Evolutionary conservation across 352 stramenopile genomes (phyloP).

Genomic region (Pythium monospermum): DNA sequence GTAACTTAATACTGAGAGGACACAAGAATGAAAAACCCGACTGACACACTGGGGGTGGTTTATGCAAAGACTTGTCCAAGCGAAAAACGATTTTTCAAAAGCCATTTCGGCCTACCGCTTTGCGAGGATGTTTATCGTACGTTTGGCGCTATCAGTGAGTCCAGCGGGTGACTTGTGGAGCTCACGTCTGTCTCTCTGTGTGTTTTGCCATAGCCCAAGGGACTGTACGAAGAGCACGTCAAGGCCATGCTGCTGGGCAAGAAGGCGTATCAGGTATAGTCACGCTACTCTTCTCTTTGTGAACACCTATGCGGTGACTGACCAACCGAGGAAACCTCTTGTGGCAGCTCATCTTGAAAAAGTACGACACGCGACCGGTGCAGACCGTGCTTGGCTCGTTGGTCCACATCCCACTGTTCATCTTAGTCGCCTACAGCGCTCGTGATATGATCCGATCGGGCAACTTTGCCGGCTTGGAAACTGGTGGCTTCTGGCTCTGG

Average conservation of each 20-base stretch:
- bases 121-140: slow-evolving; percentile 60
- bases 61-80: slow-evolving; percentile 36
- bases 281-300: background rate
- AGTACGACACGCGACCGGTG: slow-evolving; percentile 67
- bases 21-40: too few relatives aligned
- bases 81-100: slow-evolving; percentile 50
- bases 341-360: slow-evolving; percentile 58
- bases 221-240: slow-evolving; percentile 17
- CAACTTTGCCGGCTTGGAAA: slow-evolving; percentile 53
- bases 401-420: slow-evolving; percentile 68
- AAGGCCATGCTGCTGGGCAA: slow-evolving; percentile 23
- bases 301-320: background rate
- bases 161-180: background rate
- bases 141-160: too few relatives aligned
- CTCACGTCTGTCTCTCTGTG: background rate
- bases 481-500: slow-evolving; percentile 57
- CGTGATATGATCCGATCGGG: slow-evolving; percentile 74
- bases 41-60: too few relatives aligned
- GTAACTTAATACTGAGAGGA: slow-evolving; percentile 19
- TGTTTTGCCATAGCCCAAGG: slow-evolving; percentile 10
- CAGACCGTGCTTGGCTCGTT: slow-evolving; percentile 59
- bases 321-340: too few relatives aligned
- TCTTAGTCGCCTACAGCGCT: slow-evolving; percentile 68
- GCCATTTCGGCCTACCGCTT: slow-evolving; percentile 74
- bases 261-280: slow-evolving; percentile 17